A percentile compares a stretch with the other conserved stretches of the same genome.
Conservation (phyloP, 768 basidiomycete species). For the Russula sp. region DNA sequence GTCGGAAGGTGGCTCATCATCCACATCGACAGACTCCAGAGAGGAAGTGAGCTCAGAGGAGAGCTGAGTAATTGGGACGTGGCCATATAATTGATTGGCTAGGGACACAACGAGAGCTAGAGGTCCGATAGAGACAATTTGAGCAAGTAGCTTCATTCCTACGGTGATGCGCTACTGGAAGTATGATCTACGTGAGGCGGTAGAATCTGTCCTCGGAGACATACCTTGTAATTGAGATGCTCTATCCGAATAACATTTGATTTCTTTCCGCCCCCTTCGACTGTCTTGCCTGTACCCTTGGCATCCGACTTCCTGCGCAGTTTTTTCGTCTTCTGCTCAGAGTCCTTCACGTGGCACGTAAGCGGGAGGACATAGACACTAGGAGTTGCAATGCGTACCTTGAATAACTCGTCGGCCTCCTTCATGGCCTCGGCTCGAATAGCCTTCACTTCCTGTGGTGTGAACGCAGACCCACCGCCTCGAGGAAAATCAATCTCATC, state of each 20-base stretch:
- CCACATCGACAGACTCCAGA: slow-evolving; percentile 55
- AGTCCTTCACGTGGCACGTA: slow-evolving; percentile 13
- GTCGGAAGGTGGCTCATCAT: slow-evolving; percentile 39
- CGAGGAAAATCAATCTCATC: slow-evolving; percentile 93
- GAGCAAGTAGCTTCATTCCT: slow-evolving; percentile 86
- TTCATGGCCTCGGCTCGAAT: slow-evolving; percentile 76
- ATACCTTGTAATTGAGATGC: slow-evolving; percentile 88
- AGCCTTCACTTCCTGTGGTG: slow-evolving; percentile 82
- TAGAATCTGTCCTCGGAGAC: slow-evolving; percentile 5
- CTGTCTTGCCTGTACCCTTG: slow-evolving; percentile 27
- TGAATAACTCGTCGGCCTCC: slow-evolving; percentile 77
- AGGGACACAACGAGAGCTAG: slow-evolving; percentile 87
- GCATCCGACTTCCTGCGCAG: slow-evolving; percentile 45
- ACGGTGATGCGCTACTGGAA: slow-evolving; percentile 55
- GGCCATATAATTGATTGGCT: slow-evolving; percentile 91
- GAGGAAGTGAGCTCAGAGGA: slow-evolving; percentile 67
- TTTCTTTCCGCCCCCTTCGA: slow-evolving; percentile 37
- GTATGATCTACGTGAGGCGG: slow-evolving; percentile 1
- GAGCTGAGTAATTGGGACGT: slow-evolving; percentile 91
- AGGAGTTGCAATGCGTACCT: slow-evolving; percentile 35
- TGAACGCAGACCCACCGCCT: slow-evolving; percentile 85
- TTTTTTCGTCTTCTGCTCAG: slow-evolving; percentile 33
- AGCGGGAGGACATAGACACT: background rate
- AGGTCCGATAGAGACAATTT: slow-evolving; percentile 79
- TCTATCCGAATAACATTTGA: slow-evolving; percentile 65